phyloP scores from a whole-genome alignment of 2,329 filamentous ascomycete species.

The Sarocladium oryzae region DNA sequence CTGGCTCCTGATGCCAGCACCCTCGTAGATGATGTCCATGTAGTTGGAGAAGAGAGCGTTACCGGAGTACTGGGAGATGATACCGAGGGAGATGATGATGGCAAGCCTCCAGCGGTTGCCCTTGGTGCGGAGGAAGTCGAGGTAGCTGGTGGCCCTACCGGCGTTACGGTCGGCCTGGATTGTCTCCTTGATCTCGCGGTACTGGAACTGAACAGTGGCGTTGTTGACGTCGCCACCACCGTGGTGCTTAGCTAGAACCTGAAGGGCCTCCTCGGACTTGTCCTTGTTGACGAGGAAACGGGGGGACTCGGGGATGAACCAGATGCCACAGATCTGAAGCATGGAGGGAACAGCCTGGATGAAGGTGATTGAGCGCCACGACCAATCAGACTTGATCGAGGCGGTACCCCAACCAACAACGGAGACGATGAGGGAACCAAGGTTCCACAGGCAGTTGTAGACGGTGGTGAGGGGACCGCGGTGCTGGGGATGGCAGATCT shows the following conservation, averaged over 20 bases:
- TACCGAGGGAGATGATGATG: constrained; percentile 55
- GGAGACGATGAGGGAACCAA: constrained; percentile 51
- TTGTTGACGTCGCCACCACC: constrained; percentile 53
- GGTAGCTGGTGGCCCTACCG: constrained; percentile 43
- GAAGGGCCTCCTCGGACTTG: constrained; percentile 53
- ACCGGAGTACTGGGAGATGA: constrained; percentile 63
- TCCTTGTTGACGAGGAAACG: constrained; percentile 60
- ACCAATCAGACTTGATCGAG: constrained; percentile 53
- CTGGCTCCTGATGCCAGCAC: constrained; percentile 52
- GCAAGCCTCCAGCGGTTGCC: constrained; percentile 59
- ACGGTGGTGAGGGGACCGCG: constrained; percentile 58
- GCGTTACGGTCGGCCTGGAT: constrained; percentile 50
- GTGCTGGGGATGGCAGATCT: constrained; percentile 63
- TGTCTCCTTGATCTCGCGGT: constrained; percentile 59
- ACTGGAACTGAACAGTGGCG: constrained; percentile 58
- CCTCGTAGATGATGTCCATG: constrained; percentile 54
- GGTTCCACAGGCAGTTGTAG: constrained; percentile 64
- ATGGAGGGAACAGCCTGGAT: constrained; percentile 56
- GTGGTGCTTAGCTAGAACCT: constrained; percentile 57
- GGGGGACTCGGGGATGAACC: constrained; percentile 61
- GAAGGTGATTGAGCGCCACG: constrained; percentile 61
- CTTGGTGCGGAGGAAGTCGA: constrained; percentile 54
- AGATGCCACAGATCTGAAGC: constrained; percentile 59
- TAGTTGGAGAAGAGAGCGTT: constrained; percentile 64
- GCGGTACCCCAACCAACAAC: constrained; percentile 59